Percentiles rank a stretch among this genome's conserved stretches.
Conservation (phyloP, 129 eudicot genomes). For the Calendula officinalis region DNA sequence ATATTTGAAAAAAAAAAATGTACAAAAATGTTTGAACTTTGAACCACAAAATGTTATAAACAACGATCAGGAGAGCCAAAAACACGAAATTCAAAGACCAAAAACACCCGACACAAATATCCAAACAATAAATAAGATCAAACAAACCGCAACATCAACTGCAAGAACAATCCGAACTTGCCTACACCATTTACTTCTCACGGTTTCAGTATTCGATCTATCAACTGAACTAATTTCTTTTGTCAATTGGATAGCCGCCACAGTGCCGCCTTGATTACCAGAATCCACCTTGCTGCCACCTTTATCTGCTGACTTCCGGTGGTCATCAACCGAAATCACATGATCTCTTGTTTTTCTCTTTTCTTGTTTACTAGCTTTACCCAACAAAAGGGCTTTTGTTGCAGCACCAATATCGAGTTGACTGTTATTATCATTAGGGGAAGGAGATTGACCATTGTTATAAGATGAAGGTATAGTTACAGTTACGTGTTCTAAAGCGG, state of each 20-base stretch:
- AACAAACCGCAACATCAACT: conserved; percentile 62
- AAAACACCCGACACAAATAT: conserved; percentile 49
- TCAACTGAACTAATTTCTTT: conserved; percentile 47
- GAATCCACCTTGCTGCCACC: conserved; percentile 40
- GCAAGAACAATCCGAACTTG: conserved; percentile 72
- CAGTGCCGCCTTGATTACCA: conserved; percentile 32
- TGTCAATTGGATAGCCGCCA: conserved; percentile 35
- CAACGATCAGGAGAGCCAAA: conserved; percentile 22
- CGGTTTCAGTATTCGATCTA: conserved; percentile 45
- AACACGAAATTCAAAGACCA: conserved; percentile 19
- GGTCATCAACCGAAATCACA: conserved; percentile 54
- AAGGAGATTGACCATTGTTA: too few relatives aligned
- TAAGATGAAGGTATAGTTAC: conserved; percentile 26
- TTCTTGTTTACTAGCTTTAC: conserved; percentile 51
- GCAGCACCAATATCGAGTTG: conserved; percentile 42
- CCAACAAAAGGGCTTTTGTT: conserved; percentile 72
- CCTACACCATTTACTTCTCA: conserved; percentile 63
- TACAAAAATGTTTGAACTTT: conserved; percentile 25
- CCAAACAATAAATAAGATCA: conserved; percentile 62
- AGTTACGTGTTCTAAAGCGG: conserved; percentile 34
- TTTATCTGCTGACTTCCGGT: conserved; percentile 50
- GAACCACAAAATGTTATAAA: conserved; percentile 19
- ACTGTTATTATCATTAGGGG: conserved; percentile 26
- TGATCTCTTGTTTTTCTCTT: conserved; percentile 63
- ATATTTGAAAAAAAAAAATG: neutral